Percentiles rank a stretch among this genome's conserved stretches.
Evolutionary conservation across 2,329 filamentous ascomycete species (phyloP).

Genomic region (Cladosporium oxysporum): DNA sequence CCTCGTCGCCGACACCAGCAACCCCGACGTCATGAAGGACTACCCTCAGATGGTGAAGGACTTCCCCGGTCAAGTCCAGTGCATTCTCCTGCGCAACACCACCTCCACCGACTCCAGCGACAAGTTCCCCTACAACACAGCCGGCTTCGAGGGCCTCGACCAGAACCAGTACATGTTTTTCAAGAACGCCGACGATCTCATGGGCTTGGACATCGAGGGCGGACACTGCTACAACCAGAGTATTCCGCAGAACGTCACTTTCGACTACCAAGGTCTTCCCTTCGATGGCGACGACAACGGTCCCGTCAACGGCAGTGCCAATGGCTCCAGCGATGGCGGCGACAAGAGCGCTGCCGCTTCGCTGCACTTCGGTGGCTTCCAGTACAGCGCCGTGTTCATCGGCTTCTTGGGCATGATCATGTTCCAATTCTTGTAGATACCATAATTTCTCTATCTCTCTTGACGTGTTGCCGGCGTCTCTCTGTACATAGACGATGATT

Average conservation of each 20-base stretch:
- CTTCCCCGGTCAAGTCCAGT: slow-evolving; percentile 71
- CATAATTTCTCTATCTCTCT: background rate
- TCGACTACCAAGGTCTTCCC: slow-evolving; percentile 58
- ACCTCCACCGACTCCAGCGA: slow-evolving; percentile 66
- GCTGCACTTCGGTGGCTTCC: background rate
- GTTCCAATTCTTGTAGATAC: slow-evolving; percentile 14
- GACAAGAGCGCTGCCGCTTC: slow-evolving; percentile 7
- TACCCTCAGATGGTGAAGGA: slow-evolving; percentile 60
- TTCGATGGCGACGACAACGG: slow-evolving; percentile 21
- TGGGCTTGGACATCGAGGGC: slow-evolving; percentile 63
- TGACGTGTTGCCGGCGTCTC: background rate
- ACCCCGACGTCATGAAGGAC: slow-evolving; percentile 68
- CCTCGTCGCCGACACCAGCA: slow-evolving; percentile 73
- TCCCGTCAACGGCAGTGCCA: slow-evolving; percentile 19
- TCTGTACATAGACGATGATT: background rate
- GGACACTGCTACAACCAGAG: slow-evolving; percentile 68
- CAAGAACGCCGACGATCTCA: slow-evolving; percentile 68
- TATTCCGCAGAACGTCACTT: slow-evolving; percentile 71
- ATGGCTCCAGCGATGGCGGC: background rate
- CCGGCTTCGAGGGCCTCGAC: slow-evolving; percentile 67
- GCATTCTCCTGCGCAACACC: slow-evolving; percentile 76
- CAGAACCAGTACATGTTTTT: slow-evolving; percentile 79
- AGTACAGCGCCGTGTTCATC: slow-evolving; percentile 9
- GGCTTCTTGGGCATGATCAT: slow-evolving; percentile 14
- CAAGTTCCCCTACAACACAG: slow-evolving; percentile 74